phyloP scores from a whole-genome alignment of 129 eudicot genomes.

The Centrapalus pauciflorus region DNA sequence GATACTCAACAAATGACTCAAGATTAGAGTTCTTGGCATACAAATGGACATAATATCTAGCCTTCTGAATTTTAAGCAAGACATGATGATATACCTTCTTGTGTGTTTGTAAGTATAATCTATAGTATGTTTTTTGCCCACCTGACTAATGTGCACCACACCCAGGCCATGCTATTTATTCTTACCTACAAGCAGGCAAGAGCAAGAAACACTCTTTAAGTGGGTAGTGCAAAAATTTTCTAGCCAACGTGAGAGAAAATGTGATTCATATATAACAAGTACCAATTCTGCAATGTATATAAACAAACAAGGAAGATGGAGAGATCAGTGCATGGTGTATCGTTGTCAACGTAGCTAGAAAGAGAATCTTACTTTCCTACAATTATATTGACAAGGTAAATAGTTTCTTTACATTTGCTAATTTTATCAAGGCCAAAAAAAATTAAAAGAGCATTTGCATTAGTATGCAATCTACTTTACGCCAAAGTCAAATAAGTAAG shows the following conservation, averaged over 20 bases:
- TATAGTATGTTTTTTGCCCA: constrained; percentile 16
- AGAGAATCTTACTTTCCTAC: background rate
- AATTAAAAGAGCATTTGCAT: background rate
- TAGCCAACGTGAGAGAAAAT: background rate
- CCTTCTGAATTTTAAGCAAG: constrained; percentile 1
- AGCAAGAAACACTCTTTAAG: constrained; percentile 16
- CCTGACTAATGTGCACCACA: constrained; percentile 17
- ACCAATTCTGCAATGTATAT: background rate
- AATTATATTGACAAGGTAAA: background rate
- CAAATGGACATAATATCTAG: background rate
- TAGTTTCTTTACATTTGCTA: background rate
- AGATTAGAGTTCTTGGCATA: background rate
- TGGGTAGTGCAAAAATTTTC: background rate
- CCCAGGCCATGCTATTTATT: constrained; percentile 4
- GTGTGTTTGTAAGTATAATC: constrained; percentile 15
- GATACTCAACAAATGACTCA: background rate
- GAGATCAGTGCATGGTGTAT: background rate
- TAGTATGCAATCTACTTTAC: background rate
- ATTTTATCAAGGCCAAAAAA: background rate
- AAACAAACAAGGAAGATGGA: constrained; percentile 2
- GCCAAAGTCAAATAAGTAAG: background rate
- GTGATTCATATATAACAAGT: background rate
- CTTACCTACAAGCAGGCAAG: constrained; percentile 28
- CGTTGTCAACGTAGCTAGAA: background rate
- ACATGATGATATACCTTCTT: constrained; percentile 12